Conservation (phyloP, 257 asterid genomes). For the Paulownia fortunei region DNA sequence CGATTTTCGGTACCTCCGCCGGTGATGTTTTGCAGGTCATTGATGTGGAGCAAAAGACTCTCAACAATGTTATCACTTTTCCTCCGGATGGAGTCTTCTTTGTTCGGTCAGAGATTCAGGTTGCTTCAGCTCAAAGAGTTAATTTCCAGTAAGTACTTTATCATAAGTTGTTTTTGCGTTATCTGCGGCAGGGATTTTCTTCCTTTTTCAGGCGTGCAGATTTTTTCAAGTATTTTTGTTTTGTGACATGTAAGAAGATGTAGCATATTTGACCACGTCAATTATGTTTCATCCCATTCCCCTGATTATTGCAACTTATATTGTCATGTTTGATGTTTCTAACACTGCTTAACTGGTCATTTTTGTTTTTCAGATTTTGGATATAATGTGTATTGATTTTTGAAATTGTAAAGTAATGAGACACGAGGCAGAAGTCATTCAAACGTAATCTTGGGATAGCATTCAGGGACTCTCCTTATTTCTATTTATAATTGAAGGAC, state of each 20-base stretch:
- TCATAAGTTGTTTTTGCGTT: not conserved
- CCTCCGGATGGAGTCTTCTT: conserved; percentile 95
- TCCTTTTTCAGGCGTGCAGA: not conserved
- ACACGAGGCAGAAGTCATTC: not conserved
- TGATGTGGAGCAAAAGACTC: conserved; percentile 60
- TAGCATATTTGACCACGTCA: not conserved
- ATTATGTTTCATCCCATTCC: not conserved
- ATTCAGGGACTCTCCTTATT: not conserved
- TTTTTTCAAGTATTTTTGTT: not conserved
- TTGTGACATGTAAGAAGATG: not conserved
- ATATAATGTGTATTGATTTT: not conserved
- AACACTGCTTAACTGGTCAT: conserved; percentile 1
- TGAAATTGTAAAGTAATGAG: not conserved
- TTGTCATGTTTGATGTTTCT: not conserved
- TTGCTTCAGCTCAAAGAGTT: conserved; percentile 80
- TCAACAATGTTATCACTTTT: conserved; percentile 83
- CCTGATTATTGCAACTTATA: not conserved
- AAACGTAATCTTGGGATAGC: not conserved
- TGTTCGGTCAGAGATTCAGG: conserved; percentile 80
- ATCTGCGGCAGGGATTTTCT: not conserved
- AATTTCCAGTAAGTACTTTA: conserved; percentile 60
- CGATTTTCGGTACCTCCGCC: conserved; percentile 71
- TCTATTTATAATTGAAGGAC: not conserved
- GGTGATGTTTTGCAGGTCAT: conserved; percentile 93
- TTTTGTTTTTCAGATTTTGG: not conserved